Evolutionary conservation across 2,329 filamentous ascomycete species (phyloP).

Genomic region (Monosporascus sp.): DNA sequence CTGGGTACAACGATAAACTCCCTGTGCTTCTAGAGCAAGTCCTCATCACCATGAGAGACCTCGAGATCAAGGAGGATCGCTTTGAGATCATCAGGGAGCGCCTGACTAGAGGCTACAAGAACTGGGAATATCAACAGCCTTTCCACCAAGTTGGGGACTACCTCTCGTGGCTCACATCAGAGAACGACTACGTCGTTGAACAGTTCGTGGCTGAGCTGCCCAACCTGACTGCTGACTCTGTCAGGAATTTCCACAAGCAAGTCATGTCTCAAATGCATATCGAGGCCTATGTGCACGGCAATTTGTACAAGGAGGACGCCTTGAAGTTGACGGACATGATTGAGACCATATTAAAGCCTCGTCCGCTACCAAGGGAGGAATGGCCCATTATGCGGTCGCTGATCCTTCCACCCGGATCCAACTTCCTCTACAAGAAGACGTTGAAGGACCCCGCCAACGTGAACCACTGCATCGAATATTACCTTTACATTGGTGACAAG

Average conservation of each 20-base stretch:
- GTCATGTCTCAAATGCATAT: conserved; percentile 79
- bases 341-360: conserved; percentile 70
- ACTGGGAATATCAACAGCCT: conserved; percentile 82
- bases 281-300: conserved; percentile 84
- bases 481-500: conserved; percentile 64
- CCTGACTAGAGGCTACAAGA: conserved; percentile 68
- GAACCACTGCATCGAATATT: conserved; percentile 79
- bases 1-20: conserved; percentile 96
- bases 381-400: conserved; percentile 76
- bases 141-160: conserved; percentile 85
- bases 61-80: conserved; percentile 78
- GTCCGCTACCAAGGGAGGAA: conserved; percentile 67
- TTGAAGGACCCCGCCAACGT: conserved; percentile 85
- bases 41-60: conserved; percentile 73
- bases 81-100: conserved; percentile 91
- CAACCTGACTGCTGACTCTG: conserved; percentile 65
- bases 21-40: conserved; percentile 87
- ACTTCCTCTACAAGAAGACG: conserved; percentile 75
- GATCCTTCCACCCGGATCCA: conserved; percentile 71
- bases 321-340: conserved; percentile 79
- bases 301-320: conserved; percentile 90
- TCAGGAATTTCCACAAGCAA: conserved; percentile 73
- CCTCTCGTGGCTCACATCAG: conserved; percentile 71
- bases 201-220: conserved; percentile 74
- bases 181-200: conserved; percentile 73